Conservation (phyloP, 163 green algal genomes). For the Trebouxia gelatinosa region DNA sequence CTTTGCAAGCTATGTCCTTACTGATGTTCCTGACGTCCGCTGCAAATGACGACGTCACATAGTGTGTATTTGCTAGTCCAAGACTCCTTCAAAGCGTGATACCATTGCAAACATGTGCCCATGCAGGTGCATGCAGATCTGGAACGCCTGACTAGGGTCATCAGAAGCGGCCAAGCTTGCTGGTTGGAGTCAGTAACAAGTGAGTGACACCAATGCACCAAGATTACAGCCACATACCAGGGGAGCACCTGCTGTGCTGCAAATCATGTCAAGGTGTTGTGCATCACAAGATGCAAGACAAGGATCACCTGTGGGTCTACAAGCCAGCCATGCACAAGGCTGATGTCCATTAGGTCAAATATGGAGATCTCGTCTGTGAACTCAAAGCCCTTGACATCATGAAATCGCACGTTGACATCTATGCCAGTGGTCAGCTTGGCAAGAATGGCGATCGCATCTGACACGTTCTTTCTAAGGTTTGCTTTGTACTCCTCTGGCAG, state of each 20-base stretch:
- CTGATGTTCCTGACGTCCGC: not conserved
- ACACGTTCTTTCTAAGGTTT: constrained; percentile 76
- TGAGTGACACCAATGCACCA: not conserved
- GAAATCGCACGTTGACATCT: constrained; percentile 95
- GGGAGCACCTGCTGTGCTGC: not conserved
- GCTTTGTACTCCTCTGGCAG: constrained; percentile 44
- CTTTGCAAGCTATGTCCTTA: not conserved
- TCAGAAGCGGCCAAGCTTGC: too few relatives aligned
- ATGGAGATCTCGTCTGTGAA: constrained; percentile 87
- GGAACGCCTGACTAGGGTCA: not conserved
- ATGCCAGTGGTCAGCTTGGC: constrained; percentile 79
- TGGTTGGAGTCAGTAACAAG: too few relatives aligned
- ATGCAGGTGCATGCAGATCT: not conserved
- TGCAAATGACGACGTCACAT: not conserved
- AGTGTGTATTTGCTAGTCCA: too few relatives aligned
- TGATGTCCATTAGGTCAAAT: constrained; percentile 95
- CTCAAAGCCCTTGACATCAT: constrained; percentile 56
- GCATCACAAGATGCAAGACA: not conserved
- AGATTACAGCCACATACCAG: not conserved
- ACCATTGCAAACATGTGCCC: not conserved
- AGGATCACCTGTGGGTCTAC: constrained; percentile 58
- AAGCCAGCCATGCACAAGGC: constrained; percentile 93
- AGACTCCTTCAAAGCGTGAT: too few relatives aligned
- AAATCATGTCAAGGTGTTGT: not conserved
- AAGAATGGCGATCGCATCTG: constrained; percentile 73